Evolutionary conservation across 257 asterid genomes (phyloP).

Genomic region (Knoxia roxburghii): DNA sequence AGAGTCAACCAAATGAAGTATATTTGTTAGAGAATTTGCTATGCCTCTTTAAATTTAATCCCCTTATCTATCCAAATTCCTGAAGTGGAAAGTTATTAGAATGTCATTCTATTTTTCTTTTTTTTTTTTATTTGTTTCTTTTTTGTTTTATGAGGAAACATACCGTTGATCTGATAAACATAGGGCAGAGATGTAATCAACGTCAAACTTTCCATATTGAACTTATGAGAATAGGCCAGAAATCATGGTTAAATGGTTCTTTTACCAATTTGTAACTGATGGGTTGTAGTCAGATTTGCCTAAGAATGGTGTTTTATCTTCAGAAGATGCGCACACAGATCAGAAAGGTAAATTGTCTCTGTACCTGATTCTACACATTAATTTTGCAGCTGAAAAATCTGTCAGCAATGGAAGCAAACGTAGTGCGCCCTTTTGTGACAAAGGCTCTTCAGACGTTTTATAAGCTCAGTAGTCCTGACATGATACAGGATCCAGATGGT

Average conservation of each 20-base stretch:
- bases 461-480: constrained; percentile 68
- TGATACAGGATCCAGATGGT: constrained; percentile 62
- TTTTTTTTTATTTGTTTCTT: not conserved
- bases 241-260: not conserved
- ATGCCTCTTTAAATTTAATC: not conserved
- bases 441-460: constrained; percentile 71
- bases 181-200: not conserved
- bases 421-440: constrained; percentile 85
- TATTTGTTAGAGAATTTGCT: not conserved
- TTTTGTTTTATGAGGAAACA: too few relatives aligned
- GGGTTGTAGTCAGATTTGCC: not conserved
- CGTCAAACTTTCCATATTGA: not conserved
- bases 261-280: not conserved
- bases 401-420: constrained; percentile 96
- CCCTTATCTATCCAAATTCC: not conserved
- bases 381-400: constrained; percentile 73
- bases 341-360: not conserved
- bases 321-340: not conserved
- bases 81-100: too few relatives aligned
- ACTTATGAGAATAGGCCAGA: not conserved
- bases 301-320: not conserved
- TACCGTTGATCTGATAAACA: not conserved
- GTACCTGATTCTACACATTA: constrained; percentile 13
- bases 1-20: not conserved
- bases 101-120: not conserved